A percentile compares a stretch with the other conserved stretches of the same genome.
Conservation (phyloP, 306 rosid genomes). For the Phaseolus lunatus region DNA sequence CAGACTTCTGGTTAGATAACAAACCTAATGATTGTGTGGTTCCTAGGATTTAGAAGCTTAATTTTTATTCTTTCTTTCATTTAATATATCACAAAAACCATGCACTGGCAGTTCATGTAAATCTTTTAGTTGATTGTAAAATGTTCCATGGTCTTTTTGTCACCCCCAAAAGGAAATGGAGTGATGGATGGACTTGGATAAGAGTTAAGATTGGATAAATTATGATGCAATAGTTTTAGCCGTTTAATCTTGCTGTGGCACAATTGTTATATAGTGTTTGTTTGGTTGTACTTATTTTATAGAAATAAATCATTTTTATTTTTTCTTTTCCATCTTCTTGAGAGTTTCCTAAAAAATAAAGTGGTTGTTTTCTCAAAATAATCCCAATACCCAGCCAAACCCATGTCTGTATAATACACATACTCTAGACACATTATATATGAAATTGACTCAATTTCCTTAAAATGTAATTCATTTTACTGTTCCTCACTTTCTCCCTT, state of each 20-base stretch:
- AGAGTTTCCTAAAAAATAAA: background rate
- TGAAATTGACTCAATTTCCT: constrained; percentile 23
- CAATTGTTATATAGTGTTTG: background rate
- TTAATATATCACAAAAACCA: background rate
- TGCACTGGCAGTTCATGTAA: background rate
- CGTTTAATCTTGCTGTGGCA: background rate
- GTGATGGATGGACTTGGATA: constrained; percentile 14
- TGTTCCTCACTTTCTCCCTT: background rate
- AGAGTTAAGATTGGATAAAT: constrained; percentile 6
- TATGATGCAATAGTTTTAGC: background rate
- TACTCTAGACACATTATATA: background rate
- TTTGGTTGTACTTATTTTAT: background rate
- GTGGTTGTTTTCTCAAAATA: background rate
- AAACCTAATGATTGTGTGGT: background rate
- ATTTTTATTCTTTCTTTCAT: background rate
- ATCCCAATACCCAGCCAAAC: background rate
- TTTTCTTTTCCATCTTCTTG: background rate
- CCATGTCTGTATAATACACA: background rate
- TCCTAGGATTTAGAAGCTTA: constrained; percentile 12
- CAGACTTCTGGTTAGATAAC: background rate
- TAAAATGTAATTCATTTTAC: background rate
- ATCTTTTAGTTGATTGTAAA: constrained; percentile 7
- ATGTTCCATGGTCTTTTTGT: background rate
- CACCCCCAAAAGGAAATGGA: background rate
- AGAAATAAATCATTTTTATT: background rate